Conservation (phyloP, 2,329 filamentous ascomycete genomes). For the Phyllosticta citriasiana region DNA sequence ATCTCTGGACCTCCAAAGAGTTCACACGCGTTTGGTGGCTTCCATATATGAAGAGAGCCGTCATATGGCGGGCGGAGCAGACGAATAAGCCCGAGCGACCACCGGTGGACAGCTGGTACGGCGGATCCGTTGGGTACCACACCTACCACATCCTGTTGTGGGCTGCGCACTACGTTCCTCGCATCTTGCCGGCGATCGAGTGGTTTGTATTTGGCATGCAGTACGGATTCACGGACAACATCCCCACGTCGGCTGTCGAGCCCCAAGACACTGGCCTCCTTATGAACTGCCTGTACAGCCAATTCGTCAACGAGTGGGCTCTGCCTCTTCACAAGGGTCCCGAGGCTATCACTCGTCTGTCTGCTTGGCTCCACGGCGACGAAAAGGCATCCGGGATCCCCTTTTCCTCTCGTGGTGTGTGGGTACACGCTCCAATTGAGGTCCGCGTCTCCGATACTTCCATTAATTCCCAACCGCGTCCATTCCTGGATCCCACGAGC, state of each 20-base stretch:
- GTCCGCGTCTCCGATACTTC: conserved; percentile 74
- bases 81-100: conserved; percentile 52
- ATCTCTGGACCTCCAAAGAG: conserved; percentile 74
- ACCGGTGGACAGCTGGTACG: conserved; percentile 66
- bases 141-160: conserved; percentile 88
- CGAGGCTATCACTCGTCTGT: conserved; percentile 73
- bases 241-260: conserved; percentile 64
- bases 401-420: conserved; percentile 67
- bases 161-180: conserved; percentile 65
- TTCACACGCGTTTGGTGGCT: conserved; percentile 98
- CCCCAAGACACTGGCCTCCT: conserved; percentile 70
- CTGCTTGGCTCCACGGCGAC: conserved; percentile 76
- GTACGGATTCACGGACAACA: conserved; percentile 73
- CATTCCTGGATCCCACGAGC: conserved; percentile 64
- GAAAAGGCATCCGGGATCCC: conserved; percentile 63
- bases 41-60: conserved; percentile 77
- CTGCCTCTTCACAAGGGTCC: conserved; percentile 77
- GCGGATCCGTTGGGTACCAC: conserved; percentile 71
- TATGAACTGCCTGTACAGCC: conserved; percentile 97
- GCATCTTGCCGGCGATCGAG: conserved; percentile 77
- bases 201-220: conserved; percentile 98
- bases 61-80: conserved; percentile 82
- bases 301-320: conserved; percentile 98
- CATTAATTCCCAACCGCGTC: conserved; percentile 39
- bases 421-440: conserved; percentile 83